Evolutionary conservation across 106 monocot genomes (phyloP), one percentile per base, ranked within the genome.

Genomic region (Allium fistulosum): DNA sequence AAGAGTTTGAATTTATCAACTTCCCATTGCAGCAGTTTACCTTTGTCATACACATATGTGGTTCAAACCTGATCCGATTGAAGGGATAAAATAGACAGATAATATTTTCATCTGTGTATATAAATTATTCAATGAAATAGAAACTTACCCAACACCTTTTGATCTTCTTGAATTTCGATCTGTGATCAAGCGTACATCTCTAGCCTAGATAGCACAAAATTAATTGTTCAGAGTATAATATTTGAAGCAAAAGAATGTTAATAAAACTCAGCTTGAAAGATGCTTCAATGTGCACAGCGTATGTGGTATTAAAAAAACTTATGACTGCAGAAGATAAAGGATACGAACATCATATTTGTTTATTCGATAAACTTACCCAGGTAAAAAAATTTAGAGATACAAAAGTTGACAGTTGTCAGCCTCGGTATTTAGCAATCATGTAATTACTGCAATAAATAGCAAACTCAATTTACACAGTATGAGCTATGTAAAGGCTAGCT

Each of bases 181-280:
- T 86, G 88, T 93, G 46, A 93, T 93, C 13, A 93, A 58, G 11
- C 88, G 83, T 46, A 93, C 93, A 76, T 93, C 93, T 56, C 93
- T 71, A n/a, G 88, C 93, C 93, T 93, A 76, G 8, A 79, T 77
- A 52, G 8, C 46, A 74, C 11, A 55, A 55, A 6, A 52, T 11
- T 11, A 27, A 10, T 61, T 61, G 17, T 7, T 61, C 17, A 61
- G 11, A 61, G 26, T 17, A 9, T 7, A 11, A 18, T 17, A 17
- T 61, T 18, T 67, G 12, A 67, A 65, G 17, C 56, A 57, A 61
- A n/a, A 80, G 37, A 58, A 55, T 17, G 26, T 37, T 37, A 37
- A 37, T 37, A 37, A 37, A 37, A 37, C 37, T 37, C 37, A 37
- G 4, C 2, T 37, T 37, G 37, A 37, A 37, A 37, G 37, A 37